Evolutionary conservation across 1,284 basidiomycete species (phyloP), one percentile per base, ranked within the genome.

Genomic region (Leccinum subatratum): DNA sequence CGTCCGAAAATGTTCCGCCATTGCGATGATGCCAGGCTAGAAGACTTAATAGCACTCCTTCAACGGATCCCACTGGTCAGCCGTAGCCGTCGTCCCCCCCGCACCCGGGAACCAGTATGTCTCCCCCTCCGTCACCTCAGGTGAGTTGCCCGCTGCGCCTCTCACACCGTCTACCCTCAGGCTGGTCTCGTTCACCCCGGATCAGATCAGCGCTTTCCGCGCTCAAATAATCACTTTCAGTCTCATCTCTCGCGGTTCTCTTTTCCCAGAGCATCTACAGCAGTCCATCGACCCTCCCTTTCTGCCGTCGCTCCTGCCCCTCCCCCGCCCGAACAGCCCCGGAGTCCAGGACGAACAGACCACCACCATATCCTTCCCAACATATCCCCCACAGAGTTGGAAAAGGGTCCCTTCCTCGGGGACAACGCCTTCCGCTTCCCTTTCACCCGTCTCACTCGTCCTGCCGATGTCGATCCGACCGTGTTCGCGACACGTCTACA

Each of bases 401-500:
- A 89, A 30, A 88, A 88, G 70, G 88, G 85, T 0, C 84, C 86
- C 3, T 89, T 88, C 75, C 82, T 93, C 58, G 94, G 96, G 71
- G 90, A 94, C 75, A 98, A 98, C 77, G 90, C 96, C n/a, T 97
- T 90, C 77, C 83, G 85, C 30, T 88, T 96, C 73, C 96, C 96
- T 1, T 91, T 93, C 73, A 85, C 90, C 4, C 88, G 91, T 71
- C 86, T 93, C 69, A 86, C 86, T 68, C 85, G 87, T 30, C 82
- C 85, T 59, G 77, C 86, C 64, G 88, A 86, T 64, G 81, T 80
- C 60, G 85, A 88, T 73, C 84, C 88, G 51, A 74, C 82, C 32
- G 77, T 87, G 65, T 87, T 86, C 71, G 85, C 87, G 1, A 89
- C 90, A 48, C 88, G 90, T 64, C 84, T 93, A 61, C 93, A 96